Evolutionary conservation across 352 stramenopile species (phyloP).

Genomic region (Pythium rhizo-oryzae): DNA sequence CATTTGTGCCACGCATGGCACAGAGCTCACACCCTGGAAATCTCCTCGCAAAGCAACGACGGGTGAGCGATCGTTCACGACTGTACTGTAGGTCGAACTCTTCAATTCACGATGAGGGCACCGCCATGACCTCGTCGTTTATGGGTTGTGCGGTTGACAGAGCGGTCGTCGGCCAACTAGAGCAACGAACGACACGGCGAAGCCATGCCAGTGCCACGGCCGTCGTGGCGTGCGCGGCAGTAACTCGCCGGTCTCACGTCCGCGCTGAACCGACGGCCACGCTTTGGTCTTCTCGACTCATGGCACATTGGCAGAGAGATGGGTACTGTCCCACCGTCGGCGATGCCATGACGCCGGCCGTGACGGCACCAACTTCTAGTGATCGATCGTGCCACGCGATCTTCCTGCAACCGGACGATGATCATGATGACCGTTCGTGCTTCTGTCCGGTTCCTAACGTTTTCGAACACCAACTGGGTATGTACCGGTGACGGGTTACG

Average conservation of each 20-base stretch:
- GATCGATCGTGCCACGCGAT: neutral
- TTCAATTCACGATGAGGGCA: no score
- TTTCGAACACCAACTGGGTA: no score
- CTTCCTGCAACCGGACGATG: neutral
- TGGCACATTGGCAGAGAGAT: neutral
- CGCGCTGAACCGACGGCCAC: neutral
- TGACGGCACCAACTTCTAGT: neutral
- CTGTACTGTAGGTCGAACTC: no score
- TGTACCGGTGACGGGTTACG: no score
- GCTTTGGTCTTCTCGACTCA: neutral
- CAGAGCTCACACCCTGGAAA: neutral
- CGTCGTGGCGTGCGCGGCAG: slow-evolving; percentile 8
- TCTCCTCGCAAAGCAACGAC: neutral
- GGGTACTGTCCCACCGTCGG: neutral
- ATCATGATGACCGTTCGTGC: neutral
- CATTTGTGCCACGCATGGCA: neutral
- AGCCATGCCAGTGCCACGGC: neutral
- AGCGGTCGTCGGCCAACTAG: neutral
- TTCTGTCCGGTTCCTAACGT: neutral
- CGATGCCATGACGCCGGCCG: neutral
- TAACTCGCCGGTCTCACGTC: slow-evolving; percentile 19
- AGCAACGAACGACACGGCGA: neutral
- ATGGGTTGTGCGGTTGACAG: no score
- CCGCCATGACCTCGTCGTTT: no score
- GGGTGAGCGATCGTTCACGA: neutral